Percentiles rank a stretch among this genome's conserved stretches.
These are phyloP conservation scores for Mucor sp. DNA, from an alignment of 371 early-diverging fungal genomes.

Conservation along the genomic window DNA sequence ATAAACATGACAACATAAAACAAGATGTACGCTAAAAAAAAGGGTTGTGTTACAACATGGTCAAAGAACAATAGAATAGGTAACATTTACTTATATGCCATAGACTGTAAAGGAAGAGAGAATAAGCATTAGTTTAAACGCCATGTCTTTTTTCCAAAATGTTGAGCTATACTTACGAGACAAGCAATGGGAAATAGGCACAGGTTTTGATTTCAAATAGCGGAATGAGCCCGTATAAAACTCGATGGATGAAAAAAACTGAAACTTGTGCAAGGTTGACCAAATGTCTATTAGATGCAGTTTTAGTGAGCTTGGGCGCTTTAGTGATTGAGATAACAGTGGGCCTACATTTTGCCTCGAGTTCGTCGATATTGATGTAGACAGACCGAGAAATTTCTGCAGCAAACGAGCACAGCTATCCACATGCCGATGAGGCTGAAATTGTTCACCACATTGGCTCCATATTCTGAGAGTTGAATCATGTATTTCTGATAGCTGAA, in stretches of 20 bases:
- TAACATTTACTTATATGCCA: conserved; percentile 37
- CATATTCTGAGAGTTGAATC: conserved; percentile 42
- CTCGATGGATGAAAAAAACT: conserved; percentile 35
- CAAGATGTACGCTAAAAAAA: conserved; percentile 27
- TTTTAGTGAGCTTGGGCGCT: not conserved
- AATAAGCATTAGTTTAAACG: not conserved
- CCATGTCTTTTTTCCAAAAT: not conserved
- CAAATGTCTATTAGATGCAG: conserved; percentile 31
- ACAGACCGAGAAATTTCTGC: conserved; percentile 39
- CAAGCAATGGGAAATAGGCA: conserved; percentile 45
- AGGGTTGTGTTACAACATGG: not conserved
- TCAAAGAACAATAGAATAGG: not conserved
- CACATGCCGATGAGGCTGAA: conserved; percentile 52
- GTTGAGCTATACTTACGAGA: conserved; percentile 38
- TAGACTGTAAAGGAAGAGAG: conserved; percentile 21
- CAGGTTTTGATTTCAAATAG: conserved; percentile 48
- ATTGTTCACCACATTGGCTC: conserved; percentile 39
- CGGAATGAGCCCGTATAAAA: conserved; percentile 44
- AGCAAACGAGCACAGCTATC: conserved; percentile 40
- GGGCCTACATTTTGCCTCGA: conserved; percentile 42
- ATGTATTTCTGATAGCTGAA: conserved; percentile 13
- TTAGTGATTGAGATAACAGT: not conserved
- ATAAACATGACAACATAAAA: conserved; percentile 50
- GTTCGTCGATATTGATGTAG: conserved; percentile 41
- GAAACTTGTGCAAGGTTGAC: conserved; percentile 46